Evolutionary conservation across 2,329 filamentous ascomycete genomes (phyloP), one percentile per base, ranked within the genome.

Genomic region (Herpotrichia juniperi): DNA sequence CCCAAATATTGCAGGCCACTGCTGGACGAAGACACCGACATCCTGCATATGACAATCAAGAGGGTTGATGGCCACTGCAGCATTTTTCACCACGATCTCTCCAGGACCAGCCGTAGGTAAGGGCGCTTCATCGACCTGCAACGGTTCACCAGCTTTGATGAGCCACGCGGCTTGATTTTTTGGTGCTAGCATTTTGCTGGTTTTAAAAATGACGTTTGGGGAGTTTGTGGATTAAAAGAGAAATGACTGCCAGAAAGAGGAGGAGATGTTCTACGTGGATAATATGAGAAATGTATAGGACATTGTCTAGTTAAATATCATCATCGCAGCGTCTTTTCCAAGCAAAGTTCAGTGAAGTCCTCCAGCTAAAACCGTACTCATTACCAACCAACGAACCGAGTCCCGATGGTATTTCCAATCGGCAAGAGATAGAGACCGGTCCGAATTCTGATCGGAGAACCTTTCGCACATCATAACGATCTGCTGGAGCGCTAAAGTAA

Each of bases 1-100:
- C 6, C 76, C 77, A 8, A 72, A 46, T 14, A 73, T 60, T 5
- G 59, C 42, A 48, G 63, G 67, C 57, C 55, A 65, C 35, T 68
- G 59, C 22, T 72, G 51, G 42, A 71, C 56, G 26, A 76, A 71
- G 25, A 72, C 46, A 25, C 67, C 71, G 17, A 50, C 22, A 31
- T 66, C 48, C 50, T 63, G 64, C 54, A 67, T 57, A 54, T 50
- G 56, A 22, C 52, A 57, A 34, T 65, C 61, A 11, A 67, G 46
- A 7, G 64, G 64, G 26, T 69, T 69, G 57, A 71, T 59, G 2
- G 66, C 65, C 10, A 69, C 40, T 1, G 64, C 63, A 44, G 57
- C 54, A 30, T 68, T 68, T 42, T 62, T 65, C 28, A 71, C 54
- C 9, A 69, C 52, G 4, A 71, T 53, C 44, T 68, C 60, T 16